Base-by-base conservation (phyloP, 345 rosid genomes). In the Trapa bicornis region DNA sequence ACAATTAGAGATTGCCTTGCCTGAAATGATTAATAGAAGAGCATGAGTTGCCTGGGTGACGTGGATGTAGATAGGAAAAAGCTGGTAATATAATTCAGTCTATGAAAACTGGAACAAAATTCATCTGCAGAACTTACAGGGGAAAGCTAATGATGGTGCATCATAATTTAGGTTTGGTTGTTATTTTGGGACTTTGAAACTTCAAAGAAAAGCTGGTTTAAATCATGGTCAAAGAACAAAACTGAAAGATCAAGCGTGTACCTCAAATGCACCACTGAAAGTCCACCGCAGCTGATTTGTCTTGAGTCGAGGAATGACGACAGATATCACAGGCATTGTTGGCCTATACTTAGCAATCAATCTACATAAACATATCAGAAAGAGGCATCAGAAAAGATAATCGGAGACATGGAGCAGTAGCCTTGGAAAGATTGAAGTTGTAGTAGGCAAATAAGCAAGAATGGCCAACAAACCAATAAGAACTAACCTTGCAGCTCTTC, bases 331-430 rank as follows among this genome's bases (percentile, higher is more conserved):
- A 22, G 91, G 95, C 95, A 84, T 86, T 64, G 86, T 79, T 16
- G 95, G 95, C 74, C 89, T 84, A 66, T 88, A 88, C 83, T 88
- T 88, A 42, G 95, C 89, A 71, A 88, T 77, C 80, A 88, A 72
- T 71, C 89, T 88, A 80, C 73, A 73, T 58, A 42, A 54, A 39
- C 65, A 61, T 33, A 63, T 29, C 56, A 38, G 42, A 47, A 52
- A 1, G 13, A 58, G 38, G 16, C 63, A 58, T 5, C 7, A 1
- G 37, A 35, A 58, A 9, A 8, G 63, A 36, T 10, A 13, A 6
- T 58, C 38, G 35, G 16, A 14, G 54, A 50, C 54, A 50, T 50
- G 3, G 1, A 50, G 17, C 16, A 13, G 54, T 3, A 6, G n/a
- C 0, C 4, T 42, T 42, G 45, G 52, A 47, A 47, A 12, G 13